These are phyloP conservation scores for Globisporangium iwayamae DNA, from an alignment of 352 stramenopile species.

Conservation along the genomic window DNA sequence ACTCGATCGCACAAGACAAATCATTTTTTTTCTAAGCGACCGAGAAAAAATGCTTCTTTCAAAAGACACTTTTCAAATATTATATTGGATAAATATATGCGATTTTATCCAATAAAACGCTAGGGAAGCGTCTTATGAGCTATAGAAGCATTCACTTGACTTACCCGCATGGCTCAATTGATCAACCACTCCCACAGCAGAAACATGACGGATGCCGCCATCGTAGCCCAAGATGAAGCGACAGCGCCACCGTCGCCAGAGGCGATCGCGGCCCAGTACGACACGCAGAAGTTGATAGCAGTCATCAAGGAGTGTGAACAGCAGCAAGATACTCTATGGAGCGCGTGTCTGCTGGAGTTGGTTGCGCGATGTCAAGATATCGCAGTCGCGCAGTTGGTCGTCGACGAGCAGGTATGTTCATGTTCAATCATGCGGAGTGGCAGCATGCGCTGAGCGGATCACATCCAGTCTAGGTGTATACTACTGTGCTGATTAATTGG, in stretches of 20 bases:
- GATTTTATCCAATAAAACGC: too few relatives aligned
- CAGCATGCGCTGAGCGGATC: not conserved
- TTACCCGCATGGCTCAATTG: too few relatives aligned
- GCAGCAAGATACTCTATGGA: constrained; percentile 6
- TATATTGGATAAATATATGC: too few relatives aligned
- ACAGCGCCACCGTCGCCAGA: not conserved
- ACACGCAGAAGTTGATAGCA: not conserved
- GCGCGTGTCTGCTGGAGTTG: constrained; percentile 12
- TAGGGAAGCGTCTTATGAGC: too few relatives aligned
- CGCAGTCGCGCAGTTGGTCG: not conserved
- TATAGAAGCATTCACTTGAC: too few relatives aligned
- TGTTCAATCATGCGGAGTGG: not conserved
- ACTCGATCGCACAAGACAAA: constrained; percentile 8
- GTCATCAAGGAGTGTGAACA: not conserved
- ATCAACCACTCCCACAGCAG: not conserved
- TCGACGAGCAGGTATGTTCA: constrained; percentile 4
- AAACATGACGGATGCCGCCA: not conserved
- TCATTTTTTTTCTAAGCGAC: too few relatives aligned
- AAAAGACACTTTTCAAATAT: too few relatives aligned
- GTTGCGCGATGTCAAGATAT: constrained; percentile 5
- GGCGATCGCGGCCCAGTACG: not conserved
- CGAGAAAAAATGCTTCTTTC: too few relatives aligned
- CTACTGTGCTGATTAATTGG: not conserved
- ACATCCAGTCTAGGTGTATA: not conserved
- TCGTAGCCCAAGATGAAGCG: not conserved